Base-by-base conservation (phyloP, 139 green algal species). In the Pseudopediastrum boryanum region DNA sequence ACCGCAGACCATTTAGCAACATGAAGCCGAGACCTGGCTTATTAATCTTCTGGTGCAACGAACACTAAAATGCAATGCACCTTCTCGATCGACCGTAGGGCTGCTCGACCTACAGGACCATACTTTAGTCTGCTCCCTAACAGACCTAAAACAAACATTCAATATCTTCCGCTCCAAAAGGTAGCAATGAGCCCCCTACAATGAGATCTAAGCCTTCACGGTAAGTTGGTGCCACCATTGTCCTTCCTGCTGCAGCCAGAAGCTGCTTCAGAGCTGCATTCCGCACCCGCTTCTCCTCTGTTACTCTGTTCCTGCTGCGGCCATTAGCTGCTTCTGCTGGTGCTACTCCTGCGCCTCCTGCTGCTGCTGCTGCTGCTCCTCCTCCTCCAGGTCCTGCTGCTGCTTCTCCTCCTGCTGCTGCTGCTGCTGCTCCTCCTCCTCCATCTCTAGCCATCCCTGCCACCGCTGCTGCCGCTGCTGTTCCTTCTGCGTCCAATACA, bases 241-340 rank as follows among this genome's bases (percentile, higher is more conserved):
- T 44, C 35, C 41, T 46, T n/a, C n/a, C n/a, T n/a, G n/a, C n/a
- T n/a, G n/a, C 71, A 13, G 29, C 39, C 25, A 78, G 42, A 7
- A 46, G 23, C 23, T 7, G 5, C 27, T 78, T 78, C 0, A 78
- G 2, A 54, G 46, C 69, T 29, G 43, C 38, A 44, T 78, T 78
- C 7, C 52, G 42, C 3, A 78, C n/a, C 0, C 71, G 35, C 50
- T 78, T 78, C 71, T 78, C 71, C 46, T 78, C 71, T 8, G 21
- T 12, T 46, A 39, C 36, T 46, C 3, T 33, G 25, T 9, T 51
- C 33, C 51, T 78, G 70, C 70, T 66, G 33, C 4, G 31, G 43
- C n/a, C n/a, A n/a, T n/a, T 27, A 10, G 19, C 52, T 68, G 51
- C 59, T 56, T 12, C 46, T 56, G 13, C 46, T 56, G 46, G 13